phyloP scores from a whole-genome alignment of 768 basidiomycete genomes.

The Russula olivacea region DNA sequence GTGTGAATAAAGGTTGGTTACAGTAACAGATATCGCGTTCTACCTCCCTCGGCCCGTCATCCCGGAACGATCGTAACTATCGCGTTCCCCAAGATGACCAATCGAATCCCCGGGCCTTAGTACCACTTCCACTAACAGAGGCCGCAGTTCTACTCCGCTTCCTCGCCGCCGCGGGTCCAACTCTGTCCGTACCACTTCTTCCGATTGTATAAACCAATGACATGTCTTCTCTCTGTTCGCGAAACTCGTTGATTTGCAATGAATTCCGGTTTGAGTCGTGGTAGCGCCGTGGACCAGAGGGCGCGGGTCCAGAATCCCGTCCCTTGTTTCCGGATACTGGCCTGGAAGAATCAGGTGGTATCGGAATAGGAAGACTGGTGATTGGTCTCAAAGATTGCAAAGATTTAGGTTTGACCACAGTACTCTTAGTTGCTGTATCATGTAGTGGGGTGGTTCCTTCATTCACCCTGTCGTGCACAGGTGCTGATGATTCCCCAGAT shows the following conservation, averaged over 20 bases:
- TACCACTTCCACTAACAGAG: constrained; percentile 1
- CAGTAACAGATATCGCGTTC: too few species aligned
- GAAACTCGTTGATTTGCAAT: neutral
- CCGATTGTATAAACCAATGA: neutral
- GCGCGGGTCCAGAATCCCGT: neutral
- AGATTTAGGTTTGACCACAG: constrained; percentile 1
- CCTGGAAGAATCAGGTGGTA: constrained; percentile 1
- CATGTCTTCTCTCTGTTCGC: constrained; percentile 3
- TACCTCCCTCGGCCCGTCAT: neutral
- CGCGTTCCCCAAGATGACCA: constrained; percentile 2
- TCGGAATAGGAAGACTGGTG: constrained; percentile 8
- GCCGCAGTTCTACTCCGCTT: neutral
- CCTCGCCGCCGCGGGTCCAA: constrained; percentile 1
- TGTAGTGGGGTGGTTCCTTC: neutral
- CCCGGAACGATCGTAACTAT: neutral
- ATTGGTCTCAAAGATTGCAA: constrained; percentile 15
- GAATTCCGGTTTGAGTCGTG: neutral
- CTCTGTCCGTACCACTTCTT: neutral
- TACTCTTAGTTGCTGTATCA: constrained; percentile 2
- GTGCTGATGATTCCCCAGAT: neutral
- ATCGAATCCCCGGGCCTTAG: neutral
- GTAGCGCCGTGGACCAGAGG: neutral
- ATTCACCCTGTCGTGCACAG: neutral
- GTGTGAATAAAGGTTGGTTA: neutral
- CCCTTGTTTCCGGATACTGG: neutral